Base-by-base conservation (phyloP, 2,329 filamentous ascomycete species). In the Aureobasidium musti region DNA sequence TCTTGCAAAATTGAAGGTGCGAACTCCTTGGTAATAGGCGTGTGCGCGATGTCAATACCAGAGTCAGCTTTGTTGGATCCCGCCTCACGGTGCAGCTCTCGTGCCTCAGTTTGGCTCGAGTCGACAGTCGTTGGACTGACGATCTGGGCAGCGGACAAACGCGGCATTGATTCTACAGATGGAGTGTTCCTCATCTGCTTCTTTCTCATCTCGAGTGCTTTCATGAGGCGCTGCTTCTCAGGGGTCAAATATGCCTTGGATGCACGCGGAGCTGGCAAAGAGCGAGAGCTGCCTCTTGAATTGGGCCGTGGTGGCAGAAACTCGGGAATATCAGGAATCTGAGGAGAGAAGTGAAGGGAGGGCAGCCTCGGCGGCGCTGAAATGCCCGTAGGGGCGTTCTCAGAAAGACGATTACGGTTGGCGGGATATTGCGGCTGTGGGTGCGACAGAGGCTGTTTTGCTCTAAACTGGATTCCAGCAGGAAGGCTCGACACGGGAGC, bases 221-320 rank as follows among this genome's bases (percentile, higher is more conserved):
- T 97, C 91, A 97, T 93, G 69, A 99, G 82, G 65, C 95, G 86
- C 68, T 91, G 87, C 80, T 96, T 98, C 77, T 99, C 95, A 0
- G 91, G 91, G 1, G 91, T 92, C 73, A 96, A 89, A 59, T 76
- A 74, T 6, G 67, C 47, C 54, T 70, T 68, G 39, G 66, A 56
- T 23, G 57, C 52, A n/a, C 49, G 49, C 33, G 66, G 28, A 26
- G 39, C 35, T n/a, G 41, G 66, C 19, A 67, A 26, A 13, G 66
- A 67, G 26, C 66, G 66, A 28, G 57, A 57, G 66, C 75, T 77
- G 53, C 75, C 74, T 30, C 75, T 71, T 17, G 75, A 77, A 33
- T 73, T 67, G 6, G 76, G 77, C 43, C 76, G 71, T n/a, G 75
- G 70, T 5, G 59, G 50, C 26, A 68, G 70, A 61, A 73, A 75